These are phyloP conservation scores for Darksidea phi DNA, from an alignment of 495 filamentous ascomycete genomes.

Conservation along the genomic window DNA sequence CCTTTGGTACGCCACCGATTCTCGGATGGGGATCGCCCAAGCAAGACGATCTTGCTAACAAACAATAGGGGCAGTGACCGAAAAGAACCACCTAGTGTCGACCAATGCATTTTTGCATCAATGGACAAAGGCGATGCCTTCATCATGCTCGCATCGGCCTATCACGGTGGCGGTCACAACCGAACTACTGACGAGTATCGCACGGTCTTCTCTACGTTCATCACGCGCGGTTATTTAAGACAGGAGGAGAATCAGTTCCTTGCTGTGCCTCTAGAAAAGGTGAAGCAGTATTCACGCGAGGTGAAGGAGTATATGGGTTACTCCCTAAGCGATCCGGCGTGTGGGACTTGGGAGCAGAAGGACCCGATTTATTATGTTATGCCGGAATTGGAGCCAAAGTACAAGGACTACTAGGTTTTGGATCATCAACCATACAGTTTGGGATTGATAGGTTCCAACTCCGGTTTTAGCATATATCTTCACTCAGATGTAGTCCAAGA, in stretches of 20 bases:
- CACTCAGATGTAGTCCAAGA: too few species aligned
- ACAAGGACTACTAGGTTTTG: too few species aligned
- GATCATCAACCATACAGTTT: too few species aligned
- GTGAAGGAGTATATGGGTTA: slow-evolving; percentile 11
- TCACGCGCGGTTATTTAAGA: slow-evolving; percentile 40
- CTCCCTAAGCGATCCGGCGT: too few species aligned
- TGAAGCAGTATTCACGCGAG: background rate
- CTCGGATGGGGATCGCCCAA: too few species aligned
- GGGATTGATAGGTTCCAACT: too few species aligned
- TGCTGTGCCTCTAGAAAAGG: slow-evolving; percentile 31
- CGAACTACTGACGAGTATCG: slow-evolving; percentile 29
- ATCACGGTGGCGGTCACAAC: slow-evolving; percentile 45
- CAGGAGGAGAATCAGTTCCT: slow-evolving; percentile 47
- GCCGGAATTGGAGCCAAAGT: too few species aligned
- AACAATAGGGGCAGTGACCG: slow-evolving; percentile 30
- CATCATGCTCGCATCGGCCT: slow-evolving; percentile 41
- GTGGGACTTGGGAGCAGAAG: too few species aligned
- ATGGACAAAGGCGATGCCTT: slow-evolving; percentile 41
- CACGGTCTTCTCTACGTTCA: slow-evolving; percentile 40
- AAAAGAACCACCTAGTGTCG: background rate
- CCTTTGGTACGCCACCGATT: slow-evolving; percentile 21
- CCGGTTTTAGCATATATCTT: too few species aligned
- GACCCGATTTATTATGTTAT: too few species aligned
- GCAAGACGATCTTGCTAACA: slow-evolving; percentile 4
- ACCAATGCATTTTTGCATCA: background rate